Conservation (phyloP, 495 filamentous ascomycete genomes). For the Penicillium lagena region DNA sequence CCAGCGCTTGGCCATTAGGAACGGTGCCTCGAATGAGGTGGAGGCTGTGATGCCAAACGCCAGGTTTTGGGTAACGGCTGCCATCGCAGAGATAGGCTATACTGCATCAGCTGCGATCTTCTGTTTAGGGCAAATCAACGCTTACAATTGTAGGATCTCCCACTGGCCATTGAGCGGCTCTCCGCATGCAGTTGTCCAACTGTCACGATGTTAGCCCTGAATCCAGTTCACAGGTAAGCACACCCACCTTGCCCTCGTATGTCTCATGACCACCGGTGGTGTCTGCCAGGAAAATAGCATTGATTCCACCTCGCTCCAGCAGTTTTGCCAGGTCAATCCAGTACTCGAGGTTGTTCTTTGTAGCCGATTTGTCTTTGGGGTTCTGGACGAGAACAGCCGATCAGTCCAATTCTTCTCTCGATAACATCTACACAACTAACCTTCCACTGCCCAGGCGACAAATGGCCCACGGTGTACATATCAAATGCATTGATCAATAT, state of each 20-base stretch:
- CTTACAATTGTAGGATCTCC: slow-evolving; percentile 50
- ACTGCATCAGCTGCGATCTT: slow-evolving; percentile 4
- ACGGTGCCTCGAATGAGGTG: slow-evolving; percentile 55
- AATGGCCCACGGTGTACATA: slow-evolving; percentile 55
- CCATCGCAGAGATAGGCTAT: slow-evolving; percentile 42
- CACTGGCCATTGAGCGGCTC: slow-evolving; percentile 53
- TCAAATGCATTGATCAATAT: slow-evolving; percentile 63
- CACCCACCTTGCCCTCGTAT: slow-evolving; percentile 42
- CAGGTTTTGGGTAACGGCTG: slow-evolving; percentile 41
- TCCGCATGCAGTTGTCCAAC: slow-evolving; percentile 38
- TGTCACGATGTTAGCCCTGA: too few species aligned
- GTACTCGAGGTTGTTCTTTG: slow-evolving; percentile 49
- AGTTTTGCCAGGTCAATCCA: slow-evolving; percentile 56
- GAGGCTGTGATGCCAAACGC: slow-evolving; percentile 43
- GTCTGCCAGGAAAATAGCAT: slow-evolving; percentile 56
- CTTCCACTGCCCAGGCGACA: slow-evolving; percentile 60
- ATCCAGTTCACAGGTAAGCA: too few species aligned
- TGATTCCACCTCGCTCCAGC: slow-evolving; percentile 52
- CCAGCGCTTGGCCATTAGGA: slow-evolving; percentile 50
- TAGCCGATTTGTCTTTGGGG: slow-evolving; percentile 48
- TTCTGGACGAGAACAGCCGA: slow-evolving; percentile 26
- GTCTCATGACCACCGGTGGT: slow-evolving; percentile 54
- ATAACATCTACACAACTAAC: slow-evolving; percentile 16
- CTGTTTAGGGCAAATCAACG: neutral
- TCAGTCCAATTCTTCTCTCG: neutral